phyloP scores from a whole-genome alignment of 352 stramenopile genomes.

The Phytophthora aleatoria region DNA sequence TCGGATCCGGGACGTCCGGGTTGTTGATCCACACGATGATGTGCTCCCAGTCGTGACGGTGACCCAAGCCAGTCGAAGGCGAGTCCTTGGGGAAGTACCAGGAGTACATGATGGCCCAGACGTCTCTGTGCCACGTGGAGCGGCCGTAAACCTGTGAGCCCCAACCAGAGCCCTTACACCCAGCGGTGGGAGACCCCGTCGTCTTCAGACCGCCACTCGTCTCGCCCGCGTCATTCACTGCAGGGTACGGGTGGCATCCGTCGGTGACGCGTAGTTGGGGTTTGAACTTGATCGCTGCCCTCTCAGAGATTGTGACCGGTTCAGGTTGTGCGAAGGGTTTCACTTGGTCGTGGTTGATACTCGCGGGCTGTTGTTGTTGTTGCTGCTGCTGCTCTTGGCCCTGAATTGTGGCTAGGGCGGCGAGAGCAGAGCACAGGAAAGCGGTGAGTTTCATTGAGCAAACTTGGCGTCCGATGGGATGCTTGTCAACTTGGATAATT shows the following conservation, averaged over 20 bases:
- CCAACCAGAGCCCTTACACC: slow-evolving; percentile 27
- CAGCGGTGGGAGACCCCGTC: slow-evolving; percentile 23
- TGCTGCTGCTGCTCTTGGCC: slow-evolving; percentile 19
- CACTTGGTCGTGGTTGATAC: slow-evolving; percentile 18
- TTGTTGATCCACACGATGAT: no score
- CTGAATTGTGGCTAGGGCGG: slow-evolving; percentile 2
- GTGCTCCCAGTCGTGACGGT: not conserved
- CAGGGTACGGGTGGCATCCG: slow-evolving; percentile 15
- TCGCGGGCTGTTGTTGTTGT: slow-evolving; percentile 1
- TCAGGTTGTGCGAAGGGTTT: slow-evolving; percentile 7
- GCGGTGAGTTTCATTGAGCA: slow-evolving; percentile 7
- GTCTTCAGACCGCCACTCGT: slow-evolving; percentile 7
- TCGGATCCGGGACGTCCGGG: no score
- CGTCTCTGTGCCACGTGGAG: slow-evolving; percentile 14
- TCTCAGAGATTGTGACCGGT: slow-evolving; percentile 12
- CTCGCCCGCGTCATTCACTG: slow-evolving; percentile 32
- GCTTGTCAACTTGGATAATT: slow-evolving; percentile 12
- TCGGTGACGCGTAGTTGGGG: not conserved
- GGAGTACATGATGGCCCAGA: slow-evolving; percentile 1
- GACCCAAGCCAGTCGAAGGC: slow-evolving; percentile 24
- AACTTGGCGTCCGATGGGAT: not conserved
- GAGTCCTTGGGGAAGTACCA: slow-evolving; percentile 48
- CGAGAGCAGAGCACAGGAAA: slow-evolving; percentile 1
- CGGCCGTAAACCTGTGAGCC: slow-evolving; percentile 26
- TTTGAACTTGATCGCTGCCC: slow-evolving; percentile 2